Evolutionary conservation across 495 filamentous ascomycete species (phyloP).

Genomic region (Cryomyces minteri): DNA sequence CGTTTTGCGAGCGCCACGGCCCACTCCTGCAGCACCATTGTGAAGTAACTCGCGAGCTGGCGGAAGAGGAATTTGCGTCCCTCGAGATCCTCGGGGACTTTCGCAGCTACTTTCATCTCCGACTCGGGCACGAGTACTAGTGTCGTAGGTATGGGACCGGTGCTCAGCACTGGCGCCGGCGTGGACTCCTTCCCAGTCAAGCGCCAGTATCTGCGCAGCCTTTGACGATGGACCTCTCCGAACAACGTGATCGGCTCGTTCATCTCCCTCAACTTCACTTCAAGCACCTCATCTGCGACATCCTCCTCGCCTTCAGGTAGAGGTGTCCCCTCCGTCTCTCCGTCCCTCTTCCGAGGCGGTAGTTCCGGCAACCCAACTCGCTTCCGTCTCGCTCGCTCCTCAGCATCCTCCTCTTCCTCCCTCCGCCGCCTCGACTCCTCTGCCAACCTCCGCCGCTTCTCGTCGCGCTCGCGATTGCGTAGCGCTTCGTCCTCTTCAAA

Average conservation of each 20-base stretch:
- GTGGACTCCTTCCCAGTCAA: constrained; percentile 28
- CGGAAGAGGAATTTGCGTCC: constrained; percentile 52
- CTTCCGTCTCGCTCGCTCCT: constrained; percentile 35
- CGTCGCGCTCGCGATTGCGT: constrained; percentile 47
- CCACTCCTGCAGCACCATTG: constrained; percentile 83
- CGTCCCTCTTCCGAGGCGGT: constrained; percentile 25
- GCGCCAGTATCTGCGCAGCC: constrained; percentile 49
- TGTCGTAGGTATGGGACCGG: constrained; percentile 50
- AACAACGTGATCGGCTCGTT: constrained; percentile 61
- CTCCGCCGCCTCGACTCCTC: constrained; percentile 53
- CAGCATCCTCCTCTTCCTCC: constrained; percentile 47
- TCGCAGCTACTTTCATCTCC: constrained; percentile 64
- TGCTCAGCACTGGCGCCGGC: constrained; percentile 27
- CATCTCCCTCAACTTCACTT: constrained; percentile 44
- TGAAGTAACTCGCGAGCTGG: constrained; percentile 84
- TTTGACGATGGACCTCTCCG: constrained; percentile 56
- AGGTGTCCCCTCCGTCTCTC: constrained; percentile 20
- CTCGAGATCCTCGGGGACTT: constrained; percentile 29
- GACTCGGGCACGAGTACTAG: constrained; percentile 58
- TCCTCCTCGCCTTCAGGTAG: constrained; percentile 36
- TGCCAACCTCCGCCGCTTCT: constrained; percentile 61
- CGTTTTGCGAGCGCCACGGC: constrained; percentile 55
- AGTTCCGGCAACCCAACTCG: constrained; percentile 54
- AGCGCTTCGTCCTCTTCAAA: constrained; percentile 72
- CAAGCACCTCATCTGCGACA: constrained; percentile 53